Conservation (phyloP, 148 eudicot genomes). For the Simmondsia chinensis region DNA sequence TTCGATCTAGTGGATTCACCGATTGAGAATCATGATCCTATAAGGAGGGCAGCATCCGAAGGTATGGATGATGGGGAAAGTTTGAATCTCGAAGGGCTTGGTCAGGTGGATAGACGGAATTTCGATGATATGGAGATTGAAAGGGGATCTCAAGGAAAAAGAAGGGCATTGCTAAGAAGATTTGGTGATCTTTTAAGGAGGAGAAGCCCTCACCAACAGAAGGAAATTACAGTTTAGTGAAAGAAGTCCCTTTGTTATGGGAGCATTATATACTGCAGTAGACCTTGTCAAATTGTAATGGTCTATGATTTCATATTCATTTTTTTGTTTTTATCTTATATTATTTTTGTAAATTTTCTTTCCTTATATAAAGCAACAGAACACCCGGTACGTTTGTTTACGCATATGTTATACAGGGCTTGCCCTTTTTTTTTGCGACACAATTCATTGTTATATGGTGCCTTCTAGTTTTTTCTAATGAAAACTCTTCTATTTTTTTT, state of each 20-base stretch:
- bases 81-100: conserved; percentile 25
- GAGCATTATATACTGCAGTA: neutral
- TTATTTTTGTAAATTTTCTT: no score
- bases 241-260: neutral
- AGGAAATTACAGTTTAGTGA: conserved; percentile 19
- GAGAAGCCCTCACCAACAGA: conserved; percentile 21
- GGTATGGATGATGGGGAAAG: conserved; percentile 25
- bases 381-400: no score
- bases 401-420: no score
- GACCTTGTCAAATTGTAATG: neutral
- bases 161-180: conserved; percentile 37
- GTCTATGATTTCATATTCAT: neutral
- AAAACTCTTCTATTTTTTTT: no score
- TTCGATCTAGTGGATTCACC: conserved; percentile 48
- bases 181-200: conserved; percentile 52
- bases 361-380: no score
- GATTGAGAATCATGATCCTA: conserved; percentile 8
- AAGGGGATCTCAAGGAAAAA: conserved; percentile 27
- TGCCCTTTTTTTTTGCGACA: no score
- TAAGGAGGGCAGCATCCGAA: conserved; percentile 17
- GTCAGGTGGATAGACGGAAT: conserved; percentile 21
- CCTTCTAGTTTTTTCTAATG: no score
- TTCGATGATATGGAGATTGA: conserved; percentile 38
- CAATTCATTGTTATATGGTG: no score
- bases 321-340: no score